A percentile compares a stretch with the other conserved stretches of the same genome.
These are phyloP conservation scores for Coemansia sp. DNA, from an alignment of 192 early-diverging fungal species.

Conservation along the genomic window DNA sequence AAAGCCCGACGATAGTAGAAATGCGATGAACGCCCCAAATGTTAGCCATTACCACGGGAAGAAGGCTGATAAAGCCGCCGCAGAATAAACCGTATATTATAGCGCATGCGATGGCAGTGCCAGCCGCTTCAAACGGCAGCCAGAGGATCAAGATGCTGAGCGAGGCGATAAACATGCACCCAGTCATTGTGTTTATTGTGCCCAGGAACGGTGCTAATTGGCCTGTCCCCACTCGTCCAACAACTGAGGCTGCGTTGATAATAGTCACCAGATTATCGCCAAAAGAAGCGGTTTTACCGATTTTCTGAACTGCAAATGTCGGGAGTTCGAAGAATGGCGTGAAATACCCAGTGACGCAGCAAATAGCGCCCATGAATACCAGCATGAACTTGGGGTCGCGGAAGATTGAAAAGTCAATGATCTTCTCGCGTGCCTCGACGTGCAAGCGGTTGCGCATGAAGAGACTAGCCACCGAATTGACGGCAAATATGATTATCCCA, in stretches of 20 bases:
- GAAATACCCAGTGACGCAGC: constrained; percentile 59
- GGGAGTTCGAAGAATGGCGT: constrained; percentile 62
- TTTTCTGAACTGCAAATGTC: constrained; percentile 35
- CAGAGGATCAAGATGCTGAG: constrained; percentile 57
- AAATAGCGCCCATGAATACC: constrained; percentile 41
- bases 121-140: constrained; percentile 55
- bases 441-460: constrained; percentile 44
- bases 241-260: constrained; percentile 65
- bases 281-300: constrained; percentile 38
- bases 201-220: constrained; percentile 61
- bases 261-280: constrained; percentile 65
- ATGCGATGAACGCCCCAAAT: constrained; percentile 61
- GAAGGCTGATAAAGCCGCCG: constrained; percentile 58
- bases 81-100: constrained; percentile 62
- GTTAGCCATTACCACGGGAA: constrained; percentile 58
- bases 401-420: constrained; percentile 50
- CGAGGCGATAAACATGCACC: constrained; percentile 48
- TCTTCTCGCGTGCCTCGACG: constrained; percentile 27
- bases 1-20: constrained; percentile 60
- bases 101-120: constrained; percentile 50
- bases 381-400: constrained; percentile 51
- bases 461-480: constrained; percentile 38
- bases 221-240: constrained; percentile 65
- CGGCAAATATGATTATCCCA: constrained; percentile 48
- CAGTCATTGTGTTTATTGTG: constrained; percentile 61